Conservation (phyloP, 768 basidiomycete species). For the Calocybe indica region DNA sequence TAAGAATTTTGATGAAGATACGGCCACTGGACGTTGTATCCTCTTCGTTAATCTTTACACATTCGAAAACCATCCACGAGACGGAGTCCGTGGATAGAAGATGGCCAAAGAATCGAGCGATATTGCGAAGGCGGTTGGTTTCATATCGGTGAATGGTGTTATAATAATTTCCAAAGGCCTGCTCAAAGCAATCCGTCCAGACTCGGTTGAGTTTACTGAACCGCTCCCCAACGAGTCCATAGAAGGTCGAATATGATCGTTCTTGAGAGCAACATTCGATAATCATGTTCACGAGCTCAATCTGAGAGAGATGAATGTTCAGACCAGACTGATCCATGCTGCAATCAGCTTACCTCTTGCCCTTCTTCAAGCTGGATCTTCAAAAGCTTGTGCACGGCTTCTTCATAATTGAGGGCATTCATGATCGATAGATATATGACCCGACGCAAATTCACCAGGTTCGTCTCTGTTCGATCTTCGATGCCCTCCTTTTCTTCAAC, state of each 20-base stretch:
- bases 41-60: slow-evolving; percentile 92
- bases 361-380: slow-evolving; percentile 91
- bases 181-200: slow-evolving; percentile 88
- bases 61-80: slow-evolving; percentile 82
- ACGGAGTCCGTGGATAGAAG: slow-evolving; percentile 81
- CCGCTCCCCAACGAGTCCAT: slow-evolving; percentile 92
- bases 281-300: slow-evolving; percentile 96
- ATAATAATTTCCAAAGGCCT: slow-evolving; percentile 87
- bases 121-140: slow-evolving; percentile 96
- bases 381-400: slow-evolving; percentile 96
- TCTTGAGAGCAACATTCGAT: slow-evolving; percentile 99
- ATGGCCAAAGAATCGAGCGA: slow-evolving; percentile 95
- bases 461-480: slow-evolving; percentile 91
- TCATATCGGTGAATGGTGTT: slow-evolving; percentile 97
- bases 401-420: slow-evolving; percentile 97
- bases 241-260: slow-evolving; percentile 96
- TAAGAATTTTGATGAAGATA: slow-evolving; percentile 96
- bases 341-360: slow-evolving; percentile 65
- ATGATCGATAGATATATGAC: slow-evolving; percentile 97
- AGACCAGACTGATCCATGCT: background rate
- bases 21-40: slow-evolving; percentile 94
- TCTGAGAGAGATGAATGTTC: slow-evolving; percentile 37
- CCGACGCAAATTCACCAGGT: slow-evolving; percentile 90
- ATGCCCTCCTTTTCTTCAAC: slow-evolving; percentile 83
- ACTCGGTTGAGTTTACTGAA: slow-evolving; percentile 94